A percentile compares a stretch with the other conserved stretches of the same genome.
Evolutionary conservation across 2,329 filamentous ascomycete genomes (phyloP).

Genomic region (Colletotrichum tanaceti): DNA sequence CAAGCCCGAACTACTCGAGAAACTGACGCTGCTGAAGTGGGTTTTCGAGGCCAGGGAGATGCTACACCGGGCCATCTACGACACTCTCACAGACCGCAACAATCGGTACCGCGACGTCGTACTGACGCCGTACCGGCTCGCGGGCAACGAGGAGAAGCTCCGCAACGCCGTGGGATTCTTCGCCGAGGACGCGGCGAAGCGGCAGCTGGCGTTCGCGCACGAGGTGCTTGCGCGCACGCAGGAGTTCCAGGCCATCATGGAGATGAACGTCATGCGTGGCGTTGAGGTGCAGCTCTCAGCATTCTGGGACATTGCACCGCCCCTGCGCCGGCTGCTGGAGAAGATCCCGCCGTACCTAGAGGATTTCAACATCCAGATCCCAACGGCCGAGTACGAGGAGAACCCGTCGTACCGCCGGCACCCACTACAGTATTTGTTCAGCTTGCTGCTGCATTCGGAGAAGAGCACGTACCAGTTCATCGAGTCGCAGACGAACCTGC

Average conservation of each 20-base stretch:
- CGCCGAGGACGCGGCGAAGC: conserved; percentile 77
- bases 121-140: conserved; percentile 79
- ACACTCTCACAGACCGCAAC: conserved; percentile 86
- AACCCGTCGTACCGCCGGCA: conserved; percentile 84
- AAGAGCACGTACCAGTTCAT: conserved; percentile 98
- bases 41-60: conserved; percentile 94
- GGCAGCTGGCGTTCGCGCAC: conserved; percentile 76
- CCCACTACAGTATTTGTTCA: conserved; percentile 91
- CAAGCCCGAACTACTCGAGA: conserved; percentile 91
- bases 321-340: conserved; percentile 80
- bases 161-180: conserved; percentile 86
- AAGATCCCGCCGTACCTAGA: conserved; percentile 74
- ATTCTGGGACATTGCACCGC: conserved; percentile 97
- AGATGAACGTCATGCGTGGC: conserved; percentile 85
- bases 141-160: conserved; percentile 82
- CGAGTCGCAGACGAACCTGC: conserved; percentile 89
- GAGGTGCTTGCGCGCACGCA: conserved; percentile 79
- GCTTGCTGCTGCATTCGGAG: conserved; percentile 84
- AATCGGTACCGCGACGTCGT: conserved; percentile 88
- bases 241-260: conserved; percentile 81
- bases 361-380: conserved; percentile 80
- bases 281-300: conserved; percentile 92
- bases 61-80: conserved; percentile 85
- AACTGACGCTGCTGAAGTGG: conserved; percentile 95
- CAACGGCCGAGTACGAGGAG: conserved; percentile 82